Evolutionary conservation across 2,329 filamentous ascomycete genomes (phyloP).

Genomic region (Fusarium camptoceras): DNA sequence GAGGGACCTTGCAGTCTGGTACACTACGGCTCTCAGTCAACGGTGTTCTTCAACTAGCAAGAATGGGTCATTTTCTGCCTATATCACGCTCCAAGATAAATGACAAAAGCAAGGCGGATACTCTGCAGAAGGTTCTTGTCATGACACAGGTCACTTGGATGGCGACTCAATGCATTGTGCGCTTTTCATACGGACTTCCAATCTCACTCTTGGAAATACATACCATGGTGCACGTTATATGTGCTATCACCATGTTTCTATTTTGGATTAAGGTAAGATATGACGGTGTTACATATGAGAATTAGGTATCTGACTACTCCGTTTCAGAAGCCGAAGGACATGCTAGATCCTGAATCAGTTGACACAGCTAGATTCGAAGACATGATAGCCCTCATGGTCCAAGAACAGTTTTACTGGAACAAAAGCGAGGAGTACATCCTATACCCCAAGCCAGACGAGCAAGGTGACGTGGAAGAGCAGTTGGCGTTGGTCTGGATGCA

Average conservation of each 20-base stretch:
- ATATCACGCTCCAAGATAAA: not conserved
- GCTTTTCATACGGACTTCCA: not conserved
- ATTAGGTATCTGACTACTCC: not conserved
- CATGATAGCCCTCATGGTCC: not conserved
- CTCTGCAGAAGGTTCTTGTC: not conserved
- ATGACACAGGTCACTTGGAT: not conserved
- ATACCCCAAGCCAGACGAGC: not conserved
- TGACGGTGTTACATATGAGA: fast-evolving
- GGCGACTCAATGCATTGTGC: not conserved
- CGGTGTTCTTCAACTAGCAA: not conserved
- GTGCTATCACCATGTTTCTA: not conserved
- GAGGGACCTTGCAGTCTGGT: not conserved
- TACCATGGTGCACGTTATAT: not conserved
- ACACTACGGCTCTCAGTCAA: not conserved
- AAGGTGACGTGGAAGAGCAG: not conserved
- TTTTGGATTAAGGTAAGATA: not conserved
- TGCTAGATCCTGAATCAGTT: not conserved
- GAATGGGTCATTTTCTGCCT: not conserved
- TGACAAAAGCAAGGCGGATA: not conserved
- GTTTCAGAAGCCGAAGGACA: not conserved
- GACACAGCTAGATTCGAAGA: not conserved
- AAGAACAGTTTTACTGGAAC: not conserved
- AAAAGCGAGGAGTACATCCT: not conserved
- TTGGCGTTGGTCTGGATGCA: not conserved
- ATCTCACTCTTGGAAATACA: not conserved